Conservation (phyloP, 331 rosid species). For the Quercus lobata region DNA sequence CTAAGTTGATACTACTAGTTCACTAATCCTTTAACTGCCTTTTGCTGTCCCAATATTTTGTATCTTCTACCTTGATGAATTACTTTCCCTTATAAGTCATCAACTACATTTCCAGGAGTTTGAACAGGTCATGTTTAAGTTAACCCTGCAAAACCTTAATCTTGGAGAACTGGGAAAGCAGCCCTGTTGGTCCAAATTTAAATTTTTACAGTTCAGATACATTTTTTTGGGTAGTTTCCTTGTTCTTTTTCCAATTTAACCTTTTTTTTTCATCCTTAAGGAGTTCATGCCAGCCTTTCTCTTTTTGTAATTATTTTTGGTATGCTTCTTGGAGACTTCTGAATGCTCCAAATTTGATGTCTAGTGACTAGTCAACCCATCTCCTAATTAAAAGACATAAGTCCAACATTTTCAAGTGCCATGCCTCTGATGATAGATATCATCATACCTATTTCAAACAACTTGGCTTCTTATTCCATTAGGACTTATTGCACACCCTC, state of each 20-base stretch:
- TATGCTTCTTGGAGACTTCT: not conserved
- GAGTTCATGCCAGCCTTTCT: not conserved
- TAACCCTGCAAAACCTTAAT: not conserved
- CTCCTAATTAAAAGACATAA: not conserved
- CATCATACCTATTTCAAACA: not conserved
- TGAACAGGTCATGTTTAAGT: not conserved
- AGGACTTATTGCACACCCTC: not conserved
- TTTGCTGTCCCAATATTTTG: not conserved
- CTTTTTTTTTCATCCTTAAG: not conserved
- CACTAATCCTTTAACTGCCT: not conserved
- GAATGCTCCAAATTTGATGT: not conserved
- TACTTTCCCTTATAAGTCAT: not conserved
- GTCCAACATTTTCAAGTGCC: not conserved
- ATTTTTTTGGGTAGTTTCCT: not conserved
- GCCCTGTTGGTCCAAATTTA: not conserved
- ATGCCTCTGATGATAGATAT: not conserved
- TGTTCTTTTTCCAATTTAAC: not conserved
- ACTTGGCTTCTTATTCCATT: not conserved
- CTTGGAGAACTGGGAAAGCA: not conserved
- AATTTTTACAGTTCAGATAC: not conserved
- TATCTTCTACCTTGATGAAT: not conserved
- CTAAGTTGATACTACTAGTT: not conserved
- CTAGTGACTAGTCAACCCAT: not conserved
- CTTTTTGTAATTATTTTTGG: not conserved
- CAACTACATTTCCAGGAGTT: not conserved